These are phyloP conservation scores for Lactarius sp. DNA, from an alignment of 768 basidiomycete genomes.

Conservation along the genomic window DNA sequence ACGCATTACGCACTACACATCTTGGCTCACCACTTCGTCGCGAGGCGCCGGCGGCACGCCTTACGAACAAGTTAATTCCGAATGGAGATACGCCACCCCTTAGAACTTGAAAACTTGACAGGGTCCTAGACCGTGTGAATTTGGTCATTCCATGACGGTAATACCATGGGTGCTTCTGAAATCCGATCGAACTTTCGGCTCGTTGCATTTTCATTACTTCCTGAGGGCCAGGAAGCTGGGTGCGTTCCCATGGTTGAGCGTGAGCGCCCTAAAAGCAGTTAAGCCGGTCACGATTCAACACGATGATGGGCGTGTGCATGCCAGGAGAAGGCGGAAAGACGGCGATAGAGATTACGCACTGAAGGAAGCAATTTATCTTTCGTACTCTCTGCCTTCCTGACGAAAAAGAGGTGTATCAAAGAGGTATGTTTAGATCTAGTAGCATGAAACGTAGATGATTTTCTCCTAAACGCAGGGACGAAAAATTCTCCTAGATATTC, in stretches of 20 bases:
- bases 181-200: constrained; percentile 14
- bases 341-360: constrained; percentile 14
- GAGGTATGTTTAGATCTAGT: constrained; percentile 10
- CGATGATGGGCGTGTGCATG: constrained; percentile 1
- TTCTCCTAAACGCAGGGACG: constrained; percentile 7
- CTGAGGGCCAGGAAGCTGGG: constrained; percentile 1
- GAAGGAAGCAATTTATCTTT: constrained; percentile 1
- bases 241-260: constrained; percentile 9
- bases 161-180: not conserved
- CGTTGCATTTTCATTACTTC: constrained; percentile 5
- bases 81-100: constrained; percentile 2
- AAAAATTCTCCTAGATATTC: constrained; percentile 10
- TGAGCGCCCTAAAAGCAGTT: not conserved
- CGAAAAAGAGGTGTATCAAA: not conserved
- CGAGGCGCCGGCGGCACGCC: not conserved
- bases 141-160: constrained; percentile 7
- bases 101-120: constrained; percentile 2
- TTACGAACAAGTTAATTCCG: constrained; percentile 1
- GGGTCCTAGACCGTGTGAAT: not conserved
- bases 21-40: not conserved
- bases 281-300: constrained; percentile 1
- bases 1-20: not conserved
- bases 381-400: constrained; percentile 8
- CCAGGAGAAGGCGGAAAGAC: constrained; percentile 13
- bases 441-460: not conserved